These are phyloP conservation scores for Amanita subjunquillea DNA, from an alignment of 768 basidiomycete species.

Conservation along the genomic window DNA sequence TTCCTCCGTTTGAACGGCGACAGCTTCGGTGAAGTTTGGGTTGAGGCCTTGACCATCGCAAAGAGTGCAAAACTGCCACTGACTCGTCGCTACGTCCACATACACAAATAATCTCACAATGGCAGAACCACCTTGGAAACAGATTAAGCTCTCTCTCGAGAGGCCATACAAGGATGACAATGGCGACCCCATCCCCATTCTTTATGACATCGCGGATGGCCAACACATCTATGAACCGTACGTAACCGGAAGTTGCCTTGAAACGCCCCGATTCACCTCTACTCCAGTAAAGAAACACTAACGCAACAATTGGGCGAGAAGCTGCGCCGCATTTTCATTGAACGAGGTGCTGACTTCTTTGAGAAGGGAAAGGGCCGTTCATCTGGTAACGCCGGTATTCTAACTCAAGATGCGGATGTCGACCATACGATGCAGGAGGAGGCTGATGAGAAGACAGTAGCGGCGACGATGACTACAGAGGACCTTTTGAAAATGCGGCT, in stretches of 20 bases:
- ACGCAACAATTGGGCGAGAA: constrained; percentile 53
- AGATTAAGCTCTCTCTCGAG: constrained; percentile 61
- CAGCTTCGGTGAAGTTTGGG: constrained; percentile 13
- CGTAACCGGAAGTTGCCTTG: constrained; percentile 15
- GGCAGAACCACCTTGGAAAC: constrained; percentile 39
- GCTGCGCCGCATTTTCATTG: constrained; percentile 57
- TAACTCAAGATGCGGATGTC: neutral
- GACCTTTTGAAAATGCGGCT: constrained; percentile 65
- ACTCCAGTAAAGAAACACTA: constrained; percentile 41
- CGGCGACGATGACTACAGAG: constrained; percentile 57
- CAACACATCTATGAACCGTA: constrained; percentile 66
- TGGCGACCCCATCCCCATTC: constrained; percentile 47
- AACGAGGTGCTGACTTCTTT: constrained; percentile 71
- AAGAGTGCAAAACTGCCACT: constrained; percentile 11
- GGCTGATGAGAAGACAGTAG: constrained; percentile 15
- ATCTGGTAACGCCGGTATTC: constrained; percentile 8
- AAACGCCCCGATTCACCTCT: constrained; percentile 9
- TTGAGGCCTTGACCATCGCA: constrained; percentile 28
- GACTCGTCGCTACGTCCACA: constrained; percentile 4
- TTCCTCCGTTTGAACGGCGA: constrained; percentile 49
- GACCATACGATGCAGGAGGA: constrained; percentile 15
- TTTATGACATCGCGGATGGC: constrained; percentile 68
- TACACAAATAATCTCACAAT: constrained; percentile 5
- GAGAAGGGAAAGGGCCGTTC: constrained; percentile 22
- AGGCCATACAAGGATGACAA: constrained; percentile 74